phyloP scores from a whole-genome alignment of 169 alveolate genomes.

The Babesia caballi region DNA sequence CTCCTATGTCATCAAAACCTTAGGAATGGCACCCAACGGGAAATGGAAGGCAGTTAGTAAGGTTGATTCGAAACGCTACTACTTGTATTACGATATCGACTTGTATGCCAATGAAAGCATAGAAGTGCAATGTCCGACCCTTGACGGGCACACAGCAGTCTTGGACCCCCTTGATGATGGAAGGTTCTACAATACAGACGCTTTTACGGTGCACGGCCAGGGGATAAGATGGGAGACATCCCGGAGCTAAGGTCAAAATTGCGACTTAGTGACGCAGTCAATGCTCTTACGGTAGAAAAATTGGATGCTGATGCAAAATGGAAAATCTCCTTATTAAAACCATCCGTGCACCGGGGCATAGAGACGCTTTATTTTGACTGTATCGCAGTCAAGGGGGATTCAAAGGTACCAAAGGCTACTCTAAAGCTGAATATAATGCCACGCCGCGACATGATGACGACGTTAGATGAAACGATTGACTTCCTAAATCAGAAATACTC shows the following conservation, averaged over 20 bases:
- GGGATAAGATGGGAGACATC: no score
- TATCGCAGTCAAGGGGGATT: neutral
- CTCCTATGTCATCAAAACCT: no score
- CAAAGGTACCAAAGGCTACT: neutral
- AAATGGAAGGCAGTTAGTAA: no score
- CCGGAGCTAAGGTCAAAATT: neutral
- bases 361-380: constrained; percentile 22
- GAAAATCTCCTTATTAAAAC: neutral
- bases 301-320: neutral
- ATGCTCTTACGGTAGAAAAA: neutral
- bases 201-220: no score
- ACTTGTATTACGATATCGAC: neutral
- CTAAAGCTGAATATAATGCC: constrained; percentile 16
- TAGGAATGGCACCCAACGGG: no score
- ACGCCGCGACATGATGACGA: neutral
- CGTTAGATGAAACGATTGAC: neutral
- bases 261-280: neutral
- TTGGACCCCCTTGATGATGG: constrained; percentile 2
- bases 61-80: neutral
- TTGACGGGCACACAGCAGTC: neutral
- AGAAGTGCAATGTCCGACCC: neutral
- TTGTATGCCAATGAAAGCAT: constrained; percentile 1
- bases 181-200: neutral
- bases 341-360: neutral
- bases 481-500: neutral